Conservation (phyloP, 371 early-diverging fungal species). For the Lichtheimia ornata region DNA sequence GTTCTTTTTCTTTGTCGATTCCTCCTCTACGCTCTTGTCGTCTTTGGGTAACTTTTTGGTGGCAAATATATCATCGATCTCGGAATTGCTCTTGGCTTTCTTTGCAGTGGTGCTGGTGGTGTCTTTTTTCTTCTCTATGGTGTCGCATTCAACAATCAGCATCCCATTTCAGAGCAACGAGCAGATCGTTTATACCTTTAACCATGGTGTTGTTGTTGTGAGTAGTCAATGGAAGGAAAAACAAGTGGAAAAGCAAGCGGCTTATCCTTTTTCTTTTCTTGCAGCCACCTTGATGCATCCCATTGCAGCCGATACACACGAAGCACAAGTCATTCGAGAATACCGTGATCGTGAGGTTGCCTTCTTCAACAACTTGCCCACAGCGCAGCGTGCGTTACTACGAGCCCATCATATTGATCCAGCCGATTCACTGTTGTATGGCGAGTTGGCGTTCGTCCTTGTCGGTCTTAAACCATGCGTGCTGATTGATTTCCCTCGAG, state of each 20-base stretch:
- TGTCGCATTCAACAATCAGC: too few species aligned
- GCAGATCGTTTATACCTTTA: too few species aligned
- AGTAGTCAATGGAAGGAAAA: not conserved
- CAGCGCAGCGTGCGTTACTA: not conserved
- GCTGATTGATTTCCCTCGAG: slow-evolving; percentile 48
- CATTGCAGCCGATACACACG: not conserved
- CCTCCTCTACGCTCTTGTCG: slow-evolving; percentile 11
- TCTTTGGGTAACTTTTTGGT: slow-evolving; percentile 16
- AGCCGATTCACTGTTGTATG: slow-evolving; percentile 51
- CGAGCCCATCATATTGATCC: slow-evolving; percentile 13
- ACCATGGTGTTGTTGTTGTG: too few species aligned
- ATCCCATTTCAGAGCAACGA: too few species aligned
- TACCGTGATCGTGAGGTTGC: slow-evolving; percentile 1
- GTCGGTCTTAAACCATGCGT: slow-evolving; percentile 62
- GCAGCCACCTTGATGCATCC: too few species aligned
- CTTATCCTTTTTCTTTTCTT: not conserved
- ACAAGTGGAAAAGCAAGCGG: not conserved
- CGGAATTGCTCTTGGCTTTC: slow-evolving; percentile 24
- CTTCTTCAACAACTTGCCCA: not conserved
- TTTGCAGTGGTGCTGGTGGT: slow-evolving; percentile 5
- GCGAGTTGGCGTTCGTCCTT: slow-evolving; percentile 65
- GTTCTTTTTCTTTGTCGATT: slow-evolving; percentile 15
- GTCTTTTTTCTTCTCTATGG: not conserved
- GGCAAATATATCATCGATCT: slow-evolving; percentile 54
- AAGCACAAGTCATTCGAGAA: not conserved